Percentiles rank a stretch among this genome's conserved stretches.
phyloP scores from a whole-genome alignment of 2,329 filamentous ascomycete species.

The Escovopsis sp. region DNA sequence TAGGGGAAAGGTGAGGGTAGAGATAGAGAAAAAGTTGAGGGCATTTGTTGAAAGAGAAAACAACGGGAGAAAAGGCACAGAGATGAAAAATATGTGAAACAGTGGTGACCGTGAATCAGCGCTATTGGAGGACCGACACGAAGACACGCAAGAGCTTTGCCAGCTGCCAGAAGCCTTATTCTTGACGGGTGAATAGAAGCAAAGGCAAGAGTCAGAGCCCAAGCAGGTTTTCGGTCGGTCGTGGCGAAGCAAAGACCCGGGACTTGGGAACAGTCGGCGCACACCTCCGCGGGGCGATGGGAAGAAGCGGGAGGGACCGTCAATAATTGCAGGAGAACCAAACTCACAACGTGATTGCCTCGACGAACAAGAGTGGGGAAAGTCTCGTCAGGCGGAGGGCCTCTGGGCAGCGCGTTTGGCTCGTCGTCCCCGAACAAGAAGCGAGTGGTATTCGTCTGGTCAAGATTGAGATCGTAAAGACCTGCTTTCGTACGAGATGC shows the following conservation, averaged over 20 bases:
- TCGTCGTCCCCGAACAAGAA: slow-evolving; percentile 80
- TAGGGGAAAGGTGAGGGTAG: not conserved
- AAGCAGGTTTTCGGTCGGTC: too few species aligned
- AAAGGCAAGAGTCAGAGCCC: too few species aligned
- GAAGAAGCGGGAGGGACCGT: not conserved
- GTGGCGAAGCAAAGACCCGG: too few species aligned
- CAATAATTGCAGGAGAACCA: slow-evolving; percentile 4
- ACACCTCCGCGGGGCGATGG: not conserved
- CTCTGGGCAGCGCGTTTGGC: slow-evolving; percentile 26
- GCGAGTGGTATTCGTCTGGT: slow-evolving; percentile 71
- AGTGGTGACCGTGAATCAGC: too few species aligned
- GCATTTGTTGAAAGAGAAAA: not conserved
- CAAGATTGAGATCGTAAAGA: slow-evolving; percentile 54
- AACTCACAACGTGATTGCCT: slow-evolving; percentile 40
- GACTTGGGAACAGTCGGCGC: too few species aligned
- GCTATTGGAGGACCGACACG: too few species aligned
- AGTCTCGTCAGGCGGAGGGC: slow-evolving; percentile 60
- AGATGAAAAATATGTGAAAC: not conserved
- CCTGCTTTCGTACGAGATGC: slow-evolving; percentile 58
- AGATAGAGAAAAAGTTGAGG: not conserved
- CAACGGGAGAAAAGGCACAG: not conserved
- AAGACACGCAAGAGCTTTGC: too few species aligned
- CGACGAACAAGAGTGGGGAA: slow-evolving; percentile 74
- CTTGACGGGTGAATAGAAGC: too few species aligned
- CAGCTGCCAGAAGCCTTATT: too few species aligned